phyloP scores from a whole-genome alignment of 495 filamentous ascomycete species.

The Elasticomyces elasticus region DNA sequence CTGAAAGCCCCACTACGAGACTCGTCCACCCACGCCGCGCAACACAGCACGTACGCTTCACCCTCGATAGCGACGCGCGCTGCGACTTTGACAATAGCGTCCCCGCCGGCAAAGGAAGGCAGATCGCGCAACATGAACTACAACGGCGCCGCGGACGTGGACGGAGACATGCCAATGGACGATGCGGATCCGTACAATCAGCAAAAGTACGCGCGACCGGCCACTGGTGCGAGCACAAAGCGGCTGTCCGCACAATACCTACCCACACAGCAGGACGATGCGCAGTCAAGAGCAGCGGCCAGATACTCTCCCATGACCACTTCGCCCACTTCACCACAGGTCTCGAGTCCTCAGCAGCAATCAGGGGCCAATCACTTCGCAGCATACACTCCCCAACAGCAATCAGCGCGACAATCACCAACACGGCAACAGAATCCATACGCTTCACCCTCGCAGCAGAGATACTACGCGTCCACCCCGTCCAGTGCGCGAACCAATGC shows the following conservation, averaged over 20 bases:
- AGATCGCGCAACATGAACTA: constrained; percentile 24
- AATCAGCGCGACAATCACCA: constrained; percentile 46
- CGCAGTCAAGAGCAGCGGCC: constrained; percentile 74
- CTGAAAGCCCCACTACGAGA: neutral
- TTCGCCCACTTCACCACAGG: constrained; percentile 52
- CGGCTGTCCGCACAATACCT: constrained; percentile 55
- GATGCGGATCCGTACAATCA: constrained; percentile 78
- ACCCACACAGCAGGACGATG: constrained; percentile 37
- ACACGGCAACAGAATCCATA: constrained; percentile 44
- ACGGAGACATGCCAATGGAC: constrained; percentile 86
- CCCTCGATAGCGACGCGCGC: constrained; percentile 27
- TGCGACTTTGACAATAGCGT: constrained; percentile 28
- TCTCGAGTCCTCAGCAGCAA: constrained; percentile 49
- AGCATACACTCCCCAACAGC: constrained; percentile 30
- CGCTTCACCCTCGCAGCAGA: constrained; percentile 52
- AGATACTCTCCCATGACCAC: constrained; percentile 94
- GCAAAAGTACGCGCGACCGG: constrained; percentile 64
- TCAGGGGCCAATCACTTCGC: constrained; percentile 40
- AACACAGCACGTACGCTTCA: constrained; percentile 24
- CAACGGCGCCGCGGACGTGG: constrained; percentile 64
- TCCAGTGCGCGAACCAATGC: constrained; percentile 27
- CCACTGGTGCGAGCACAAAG: constrained; percentile 44
- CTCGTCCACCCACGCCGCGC: neutral
- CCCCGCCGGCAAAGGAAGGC: constrained; percentile 19
- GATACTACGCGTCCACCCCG: constrained; percentile 48